Percentiles rank a stretch among this genome's conserved stretches.
Conservation (phyloP, 208 protist genomes). For the Hexamita inflata region DNA sequence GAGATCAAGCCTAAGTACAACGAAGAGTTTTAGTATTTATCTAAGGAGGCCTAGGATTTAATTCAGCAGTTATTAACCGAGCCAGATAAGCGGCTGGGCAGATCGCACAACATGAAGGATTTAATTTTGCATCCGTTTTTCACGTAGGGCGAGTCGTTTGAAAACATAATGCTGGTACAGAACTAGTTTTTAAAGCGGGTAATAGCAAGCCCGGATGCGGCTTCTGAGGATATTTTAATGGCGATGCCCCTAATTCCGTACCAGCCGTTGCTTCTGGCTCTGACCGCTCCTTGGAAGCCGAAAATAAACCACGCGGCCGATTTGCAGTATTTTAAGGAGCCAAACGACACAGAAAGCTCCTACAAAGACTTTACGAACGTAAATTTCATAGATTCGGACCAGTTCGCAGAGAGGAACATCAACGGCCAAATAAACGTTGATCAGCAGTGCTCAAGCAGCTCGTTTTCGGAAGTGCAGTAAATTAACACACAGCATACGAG, state of each 20-base stretch:
- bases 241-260: neutral
- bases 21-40: neutral
- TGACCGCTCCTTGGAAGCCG: neutral
- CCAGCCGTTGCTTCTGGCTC: neutral
- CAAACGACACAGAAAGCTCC: too few relatives aligned
- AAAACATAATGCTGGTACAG: neutral
- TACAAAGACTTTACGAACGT: too few relatives aligned
- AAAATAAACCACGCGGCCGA: too few relatives aligned
- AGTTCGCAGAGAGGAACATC: too few relatives aligned
- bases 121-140: neutral
- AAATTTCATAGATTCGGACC: too few relatives aligned
- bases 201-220: neutral
- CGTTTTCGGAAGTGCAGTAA: too few relatives aligned
- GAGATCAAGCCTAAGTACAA: neutral
- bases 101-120: neutral
- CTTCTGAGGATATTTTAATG: neutral
- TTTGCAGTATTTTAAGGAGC: too few relatives aligned
- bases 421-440: too few relatives aligned
- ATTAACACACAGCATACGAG: too few relatives aligned
- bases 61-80: neutral
- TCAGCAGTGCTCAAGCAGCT: too few relatives aligned
- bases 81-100: neutral
- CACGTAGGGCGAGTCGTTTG: neutral
- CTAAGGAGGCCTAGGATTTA: neutral
- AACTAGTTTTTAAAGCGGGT: neutral